Percentiles rank a stretch among this genome's conserved stretches.
These are phyloP conservation scores for Leccinum barrowsii DNA, from an alignment of 768 basidiomycete species.

Conservation along the genomic window DNA sequence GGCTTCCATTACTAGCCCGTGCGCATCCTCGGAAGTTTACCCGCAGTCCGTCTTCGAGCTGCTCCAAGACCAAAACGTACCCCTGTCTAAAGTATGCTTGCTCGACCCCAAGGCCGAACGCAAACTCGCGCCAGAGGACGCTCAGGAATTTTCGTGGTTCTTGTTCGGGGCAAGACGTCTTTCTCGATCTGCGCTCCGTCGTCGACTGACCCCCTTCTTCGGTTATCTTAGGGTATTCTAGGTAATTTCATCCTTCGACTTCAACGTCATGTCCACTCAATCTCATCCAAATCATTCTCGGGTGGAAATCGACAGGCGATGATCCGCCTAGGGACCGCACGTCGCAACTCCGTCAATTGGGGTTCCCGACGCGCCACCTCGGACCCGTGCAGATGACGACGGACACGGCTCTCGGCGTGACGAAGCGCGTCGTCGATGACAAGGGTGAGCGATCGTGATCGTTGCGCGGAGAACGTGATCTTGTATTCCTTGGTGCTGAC, in stretches of 20 bases:
- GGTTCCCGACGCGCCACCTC: constrained; percentile 84
- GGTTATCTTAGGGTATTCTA: constrained; percentile 50
- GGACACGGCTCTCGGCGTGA: constrained; percentile 92
- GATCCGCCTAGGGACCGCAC: constrained; percentile 96
- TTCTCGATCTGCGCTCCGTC: not conserved
- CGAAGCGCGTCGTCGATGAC: constrained; percentile 77
- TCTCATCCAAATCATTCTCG: not conserved
- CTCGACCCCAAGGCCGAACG: constrained; percentile 87
- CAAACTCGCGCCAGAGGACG: constrained; percentile 72
- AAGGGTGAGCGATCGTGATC: constrained; percentile 42
- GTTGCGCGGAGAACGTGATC: not conserved
- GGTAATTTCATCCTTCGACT: constrained; percentile 32
- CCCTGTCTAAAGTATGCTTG: constrained; percentile 71
- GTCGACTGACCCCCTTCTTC: not conserved
- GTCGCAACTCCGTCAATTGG: constrained; percentile 77
- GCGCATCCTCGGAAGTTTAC: constrained; percentile 28
- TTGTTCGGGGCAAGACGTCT: constrained; percentile 74
- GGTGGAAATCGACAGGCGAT: constrained; percentile 56
- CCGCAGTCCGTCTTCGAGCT: constrained; percentile 14
- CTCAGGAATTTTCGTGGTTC: constrained; percentile 82
- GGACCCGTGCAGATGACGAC: constrained; percentile 97
- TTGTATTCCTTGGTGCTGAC: not conserved
- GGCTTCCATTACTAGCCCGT: constrained; percentile 5
- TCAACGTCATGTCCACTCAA: not conserved
- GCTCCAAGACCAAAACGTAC: constrained; percentile 22